Evolutionary conservation across 2,329 filamentous ascomycete species (phyloP), one percentile per base, ranked within the genome.

Genomic region (Penicillium expansum): DNA sequence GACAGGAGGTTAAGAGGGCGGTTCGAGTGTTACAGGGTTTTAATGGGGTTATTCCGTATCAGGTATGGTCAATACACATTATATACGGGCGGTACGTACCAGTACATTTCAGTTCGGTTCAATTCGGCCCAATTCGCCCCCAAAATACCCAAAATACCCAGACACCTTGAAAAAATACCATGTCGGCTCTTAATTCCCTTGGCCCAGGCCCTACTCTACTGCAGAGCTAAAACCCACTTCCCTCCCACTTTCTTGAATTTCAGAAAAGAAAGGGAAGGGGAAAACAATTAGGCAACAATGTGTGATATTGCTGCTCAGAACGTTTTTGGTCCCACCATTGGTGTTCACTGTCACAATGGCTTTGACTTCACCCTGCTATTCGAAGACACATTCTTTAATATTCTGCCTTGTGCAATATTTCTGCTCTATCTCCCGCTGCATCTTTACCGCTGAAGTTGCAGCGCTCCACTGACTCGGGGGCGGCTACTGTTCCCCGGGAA

Each of bases 311-410:
- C 20, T 51, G 38, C 11, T 10, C 29, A 51, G 48, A 20, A 51
- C 20, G 29, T 32, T 2, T 33, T 51, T 42, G 20, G 38, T 24
- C 48, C 38, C 32, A 42, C 48, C 3, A 20, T 51, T n/a, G 29
- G 27, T 10, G 13, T 35, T 18, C 14, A 32, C 30, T 52, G 37
- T 32, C 48, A 35, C 30, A 30, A 57, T 50, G 50, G 45, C 13
- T 69, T 72, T 51, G 69, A 71, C 37, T 71, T 71, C 57, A 72
- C 69, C 4, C 55, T 71, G 32, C 59, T 71, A 13, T 72, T 72
- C 51, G 68, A 72, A 53, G 67, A 72, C n/a, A 65, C 59, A 4
- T 64, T 70, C n/a, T 64, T 71, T 32, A 61, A 56, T 22, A 65
- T 69, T 20, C 55, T 59, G 9, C 65, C 67, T 27, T 61, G 53